A percentile compares a stretch with the other conserved stretches of the same genome.
Conservation (phyloP, 1,139 yeast species). For the Saccharomyces hybrid region DNA sequence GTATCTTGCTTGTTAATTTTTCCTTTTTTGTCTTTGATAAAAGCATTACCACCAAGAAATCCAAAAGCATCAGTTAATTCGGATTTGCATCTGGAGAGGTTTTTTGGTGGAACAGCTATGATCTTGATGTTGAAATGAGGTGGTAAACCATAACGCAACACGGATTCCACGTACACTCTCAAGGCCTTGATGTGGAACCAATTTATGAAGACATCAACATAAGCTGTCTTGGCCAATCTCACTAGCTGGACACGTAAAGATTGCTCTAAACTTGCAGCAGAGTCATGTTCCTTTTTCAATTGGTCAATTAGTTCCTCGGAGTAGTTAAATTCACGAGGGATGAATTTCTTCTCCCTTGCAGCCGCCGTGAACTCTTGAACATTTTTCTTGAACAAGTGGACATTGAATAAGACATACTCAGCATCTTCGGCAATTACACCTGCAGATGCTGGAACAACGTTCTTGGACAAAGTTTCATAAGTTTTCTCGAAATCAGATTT, state of each 20-base stretch:
- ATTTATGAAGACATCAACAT: constrained; percentile 69
- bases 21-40: constrained; percentile 54
- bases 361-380: constrained; percentile 59
- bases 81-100: constrained; percentile 51
- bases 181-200: constrained; percentile 83
- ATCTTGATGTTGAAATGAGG: constrained; percentile 70
- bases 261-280: constrained; percentile 66
- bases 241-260: constrained; percentile 70
- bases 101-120: constrained; percentile 35
- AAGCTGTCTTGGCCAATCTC: constrained; percentile 80
- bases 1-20: constrained; percentile 48
- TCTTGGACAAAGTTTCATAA: constrained; percentile 70
- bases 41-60: constrained; percentile 86
- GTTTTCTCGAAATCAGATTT: constrained; percentile 51
- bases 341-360: constrained; percentile 81
- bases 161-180: constrained; percentile 56
- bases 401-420: constrained; percentile 66
- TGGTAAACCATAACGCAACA: constrained; percentile 91
- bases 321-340: constrained; percentile 87
- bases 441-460: constrained; percentile 92
- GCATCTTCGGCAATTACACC: constrained; percentile 59
- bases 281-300: constrained; percentile 68
- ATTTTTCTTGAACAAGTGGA: constrained; percentile 77
- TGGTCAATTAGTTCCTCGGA: constrained; percentile 68
- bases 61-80: constrained; percentile 70